Percentiles rank a stretch among this genome's conserved stretches.
These are phyloP conservation scores for Verticillium nonalfalfae DNA, from an alignment of 2,329 filamentous ascomycete species.

Conservation along the genomic window DNA sequence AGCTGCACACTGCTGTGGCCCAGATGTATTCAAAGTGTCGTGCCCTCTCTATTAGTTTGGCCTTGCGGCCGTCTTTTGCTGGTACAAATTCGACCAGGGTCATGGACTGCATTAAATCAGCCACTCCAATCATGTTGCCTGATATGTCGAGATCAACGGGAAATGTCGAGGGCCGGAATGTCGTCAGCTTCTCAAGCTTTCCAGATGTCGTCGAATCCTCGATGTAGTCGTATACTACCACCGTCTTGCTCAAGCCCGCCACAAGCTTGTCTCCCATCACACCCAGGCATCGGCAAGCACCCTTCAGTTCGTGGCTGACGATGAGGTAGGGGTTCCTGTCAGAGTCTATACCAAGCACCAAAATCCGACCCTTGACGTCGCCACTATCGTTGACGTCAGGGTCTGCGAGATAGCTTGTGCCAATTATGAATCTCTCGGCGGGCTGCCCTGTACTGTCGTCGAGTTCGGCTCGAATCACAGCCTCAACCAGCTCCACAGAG, in stretches of 20 bases:
- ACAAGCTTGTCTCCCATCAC: slow-evolving; percentile 74
- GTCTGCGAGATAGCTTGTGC: slow-evolving; percentile 71
- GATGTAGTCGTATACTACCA: slow-evolving; percentile 51
- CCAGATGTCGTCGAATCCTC: slow-evolving; percentile 50
- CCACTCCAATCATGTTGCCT: slow-evolving; percentile 71
- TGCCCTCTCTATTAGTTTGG: slow-evolving; percentile 65
- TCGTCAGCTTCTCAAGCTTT: slow-evolving; percentile 62
- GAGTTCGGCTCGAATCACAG: slow-evolving; percentile 72
- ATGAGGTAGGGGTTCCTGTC: slow-evolving; percentile 69
- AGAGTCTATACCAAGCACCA: slow-evolving; percentile 77
- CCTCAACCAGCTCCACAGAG: slow-evolving; percentile 70
- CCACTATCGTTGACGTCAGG: slow-evolving; percentile 38
- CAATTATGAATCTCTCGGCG: slow-evolving; percentile 81
- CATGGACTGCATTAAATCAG: slow-evolving; percentile 90
- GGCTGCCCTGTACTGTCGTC: slow-evolving; percentile 46
- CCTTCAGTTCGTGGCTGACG: slow-evolving; percentile 62
- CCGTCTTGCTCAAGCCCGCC: slow-evolving; percentile 83
- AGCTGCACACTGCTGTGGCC: slow-evolving; percentile 69
- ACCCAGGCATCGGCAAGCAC: slow-evolving; percentile 73
- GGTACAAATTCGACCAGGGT: slow-evolving; percentile 67
- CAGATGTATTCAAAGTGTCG: slow-evolving; percentile 78
- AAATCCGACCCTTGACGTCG: slow-evolving; percentile 62
- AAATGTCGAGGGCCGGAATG: slow-evolving; percentile 75
- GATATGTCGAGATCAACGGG: slow-evolving; percentile 75
- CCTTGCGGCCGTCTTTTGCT: slow-evolving; percentile 47